Evolutionary conservation across 306 rosid genomes (phyloP).

Genomic region (Ammopiptanthus mongolicus): DNA sequence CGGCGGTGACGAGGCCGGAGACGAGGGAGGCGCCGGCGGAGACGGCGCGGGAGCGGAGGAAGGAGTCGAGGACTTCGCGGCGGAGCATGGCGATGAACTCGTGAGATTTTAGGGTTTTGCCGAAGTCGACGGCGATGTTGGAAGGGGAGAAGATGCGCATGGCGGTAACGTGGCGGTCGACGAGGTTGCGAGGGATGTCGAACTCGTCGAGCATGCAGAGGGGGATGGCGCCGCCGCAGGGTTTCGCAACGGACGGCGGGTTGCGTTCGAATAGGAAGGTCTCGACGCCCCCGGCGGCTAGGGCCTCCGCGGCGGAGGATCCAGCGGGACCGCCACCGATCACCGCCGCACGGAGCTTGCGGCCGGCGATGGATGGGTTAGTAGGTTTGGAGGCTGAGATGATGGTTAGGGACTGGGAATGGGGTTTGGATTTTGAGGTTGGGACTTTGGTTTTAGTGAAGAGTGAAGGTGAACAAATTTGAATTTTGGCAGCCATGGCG

Average conservation of each 20-base stretch:
- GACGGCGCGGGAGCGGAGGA: constrained; percentile 73
- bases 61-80: constrained; percentile 86
- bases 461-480: constrained; percentile 16
- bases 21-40: constrained; percentile 56
- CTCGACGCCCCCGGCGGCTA: constrained; percentile 75
- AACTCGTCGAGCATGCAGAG: constrained; percentile 90
- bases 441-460: neutral
- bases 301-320: constrained; percentile 83
- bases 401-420: constrained; percentile 1
- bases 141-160: constrained; percentile 88
- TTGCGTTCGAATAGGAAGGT: constrained; percentile 73
- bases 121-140: constrained; percentile 82
- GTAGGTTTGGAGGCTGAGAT: constrained; percentile 37
- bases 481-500: constrained; percentile 40
- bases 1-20: constrained; percentile 55
- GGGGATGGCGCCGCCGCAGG: constrained; percentile 98
- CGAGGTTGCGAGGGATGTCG: constrained; percentile 63
- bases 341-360: constrained; percentile 84
- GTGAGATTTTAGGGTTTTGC: constrained; percentile 58
- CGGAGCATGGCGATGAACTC: constrained; percentile 95
- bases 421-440: constrained; percentile 2
- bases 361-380: constrained; percentile 46
- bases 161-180: constrained; percentile 73
- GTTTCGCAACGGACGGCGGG: constrained; percentile 65
- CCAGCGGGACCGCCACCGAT: constrained; percentile 94